Conservation (phyloP, 305 asterid genomes). For the Rubia peregrina region DNA sequence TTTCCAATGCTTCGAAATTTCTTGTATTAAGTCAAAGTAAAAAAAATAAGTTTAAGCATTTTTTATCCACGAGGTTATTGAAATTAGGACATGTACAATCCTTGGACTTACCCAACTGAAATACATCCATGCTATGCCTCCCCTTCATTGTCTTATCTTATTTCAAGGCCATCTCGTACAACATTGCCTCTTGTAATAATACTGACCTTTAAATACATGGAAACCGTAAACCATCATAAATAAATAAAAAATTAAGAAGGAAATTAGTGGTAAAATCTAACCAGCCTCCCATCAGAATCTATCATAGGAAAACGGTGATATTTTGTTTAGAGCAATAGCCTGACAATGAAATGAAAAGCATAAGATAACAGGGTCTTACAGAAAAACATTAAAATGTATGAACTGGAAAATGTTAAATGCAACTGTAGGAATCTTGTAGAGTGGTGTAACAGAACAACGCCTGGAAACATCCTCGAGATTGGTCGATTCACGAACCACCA, state of each 20-base stretch:
- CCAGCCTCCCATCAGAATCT: slow-evolving; percentile 26
- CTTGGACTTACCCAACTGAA: background rate
- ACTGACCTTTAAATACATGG: slow-evolving; percentile 43
- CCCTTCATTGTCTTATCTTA: slow-evolving; percentile 39
- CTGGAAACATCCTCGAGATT: slow-evolving; percentile 86
- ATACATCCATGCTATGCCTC: slow-evolving; percentile 18
- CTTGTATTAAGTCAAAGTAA: background rate
- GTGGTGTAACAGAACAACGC: slow-evolving; percentile 31
- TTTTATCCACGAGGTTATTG: background rate
- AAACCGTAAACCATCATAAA: slow-evolving; percentile 17
- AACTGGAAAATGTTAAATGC: no score
- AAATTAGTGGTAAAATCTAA: background rate
- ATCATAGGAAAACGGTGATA: slow-evolving; percentile 79
- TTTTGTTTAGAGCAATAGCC: slow-evolving; percentile 54
- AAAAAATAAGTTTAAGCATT: slow-evolving; percentile 1
- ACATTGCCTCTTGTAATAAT: slow-evolving; percentile 82
- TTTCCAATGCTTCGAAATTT: background rate
- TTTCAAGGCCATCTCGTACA: slow-evolving; percentile 82
- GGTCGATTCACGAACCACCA: slow-evolving; percentile 68
- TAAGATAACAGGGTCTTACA: background rate
- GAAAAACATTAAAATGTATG: no score
- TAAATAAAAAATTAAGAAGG: slow-evolving; percentile 5
- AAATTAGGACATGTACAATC: slow-evolving; percentile 7
- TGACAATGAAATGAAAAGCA: no score
- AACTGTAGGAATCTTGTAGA: slow-evolving; percentile 4